Evolutionary conservation across 495 filamentous ascomycete species (phyloP), one percentile per base, ranked within the genome.

Genomic region (Neurospora sp.): DNA sequence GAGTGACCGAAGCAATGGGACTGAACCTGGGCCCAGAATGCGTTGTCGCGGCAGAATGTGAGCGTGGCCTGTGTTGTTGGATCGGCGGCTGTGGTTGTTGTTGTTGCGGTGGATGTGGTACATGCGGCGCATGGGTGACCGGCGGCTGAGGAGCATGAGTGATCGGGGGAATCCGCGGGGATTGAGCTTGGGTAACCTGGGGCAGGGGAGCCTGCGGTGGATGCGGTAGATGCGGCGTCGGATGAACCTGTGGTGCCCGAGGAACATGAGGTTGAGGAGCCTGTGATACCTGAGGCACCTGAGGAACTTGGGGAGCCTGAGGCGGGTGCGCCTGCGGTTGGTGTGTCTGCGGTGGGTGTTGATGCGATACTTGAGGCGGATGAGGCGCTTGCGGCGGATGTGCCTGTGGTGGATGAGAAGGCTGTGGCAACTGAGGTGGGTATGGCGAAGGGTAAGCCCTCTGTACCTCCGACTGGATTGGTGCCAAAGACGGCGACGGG

Each of bases 381-480:
- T 77, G 75, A 18, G 59, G 40, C 69, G 72, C 72, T 35, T 66
- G 77, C 71, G 81, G 74, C 41, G 75, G 77, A 11, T 83, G 77
- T 41, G 83, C 82, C 42, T 82, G 85, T 66, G 54, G 54, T 66
- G 54, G 27, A 66, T 66, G 54, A 66, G 54, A 31, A 66, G 12
- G 1, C 14, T 66, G 54, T 35, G 54, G 54, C 27, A 66, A 6
- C 54, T 66, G 54, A 35, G 54, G 27, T 66, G 54, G 54, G 59
- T 84, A 81, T 16, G 82, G 80, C n/a, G 84, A 84, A 73, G 73
- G 83, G 70, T 84, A 85, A 1, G 40, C 73, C 66, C 75, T 77
- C 6, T 76, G 76, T 38, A 76, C 74, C 31, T 79, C 77, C 46
- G 81, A 79, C 20, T 74, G 71, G 3, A 27, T 23, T 42, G 70